Conservation (phyloP, 1,139 yeast genomes). For the Saccharomyces hybrid region DNA sequence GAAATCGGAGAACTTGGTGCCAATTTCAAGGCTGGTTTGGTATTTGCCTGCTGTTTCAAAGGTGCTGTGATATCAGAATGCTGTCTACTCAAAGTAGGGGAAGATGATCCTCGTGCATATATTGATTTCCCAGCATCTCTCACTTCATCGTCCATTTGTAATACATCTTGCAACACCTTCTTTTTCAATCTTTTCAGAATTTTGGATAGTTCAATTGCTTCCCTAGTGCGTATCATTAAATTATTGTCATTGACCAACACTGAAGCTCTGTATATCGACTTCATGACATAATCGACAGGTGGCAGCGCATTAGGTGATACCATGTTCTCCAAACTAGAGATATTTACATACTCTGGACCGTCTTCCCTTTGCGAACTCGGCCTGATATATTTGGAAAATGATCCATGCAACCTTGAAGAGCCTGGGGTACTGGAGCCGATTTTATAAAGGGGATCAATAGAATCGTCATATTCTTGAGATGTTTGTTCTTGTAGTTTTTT, state of each 20-base stretch:
- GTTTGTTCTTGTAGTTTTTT: constrained; percentile 2
- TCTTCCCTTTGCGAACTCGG: not conserved
- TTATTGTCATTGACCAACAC: constrained; percentile 57
- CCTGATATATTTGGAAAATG: not conserved
- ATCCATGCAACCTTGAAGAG: not conserved
- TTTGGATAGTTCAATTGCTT: constrained; percentile 50
- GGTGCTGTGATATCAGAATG: not conserved
- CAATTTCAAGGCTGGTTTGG: constrained; percentile 1
- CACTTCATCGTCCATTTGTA: constrained; percentile 1
- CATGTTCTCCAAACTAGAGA: constrained; percentile 35
- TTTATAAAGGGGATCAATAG: constrained; percentile 3
- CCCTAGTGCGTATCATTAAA: constrained; percentile 52
- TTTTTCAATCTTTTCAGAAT: constrained; percentile 36
- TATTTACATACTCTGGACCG: not conserved
- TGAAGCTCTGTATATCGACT: constrained; percentile 53
- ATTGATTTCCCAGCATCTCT: constrained; percentile 2
- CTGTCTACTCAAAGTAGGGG: not conserved
- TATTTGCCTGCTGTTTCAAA: not conserved
- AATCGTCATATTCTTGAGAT: constrained; percentile 4
- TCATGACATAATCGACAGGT: constrained; percentile 50
- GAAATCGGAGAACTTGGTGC: constrained; percentile 1
- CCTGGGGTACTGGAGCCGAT: not conserved
- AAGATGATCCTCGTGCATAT: not conserved
- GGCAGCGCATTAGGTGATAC: constrained; percentile 47
- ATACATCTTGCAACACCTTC: constrained; percentile 3